These are phyloP conservation scores for Eucalyptus marginata DNA, from an alignment of 345 rosid species.

Conservation along the genomic window DNA sequence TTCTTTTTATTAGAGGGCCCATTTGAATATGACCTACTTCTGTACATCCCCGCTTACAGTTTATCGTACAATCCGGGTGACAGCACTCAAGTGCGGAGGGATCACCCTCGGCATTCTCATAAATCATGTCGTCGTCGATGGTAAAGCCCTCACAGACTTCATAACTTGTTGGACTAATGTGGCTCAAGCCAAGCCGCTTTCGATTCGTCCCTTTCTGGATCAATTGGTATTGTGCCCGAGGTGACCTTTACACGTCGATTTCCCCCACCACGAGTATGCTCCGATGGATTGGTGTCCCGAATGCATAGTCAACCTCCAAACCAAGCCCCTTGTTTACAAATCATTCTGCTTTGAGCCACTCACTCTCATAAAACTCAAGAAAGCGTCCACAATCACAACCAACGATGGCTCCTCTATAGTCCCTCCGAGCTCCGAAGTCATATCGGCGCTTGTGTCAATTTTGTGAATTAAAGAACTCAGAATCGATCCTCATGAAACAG, in stretches of 20 bases:
- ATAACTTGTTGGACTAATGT: background rate
- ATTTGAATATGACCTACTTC: too few species aligned
- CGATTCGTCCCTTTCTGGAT: background rate
- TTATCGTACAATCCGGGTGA: background rate
- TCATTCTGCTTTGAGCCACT: background rate
- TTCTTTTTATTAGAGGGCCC: too few species aligned
- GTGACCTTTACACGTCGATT: background rate
- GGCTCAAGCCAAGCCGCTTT: background rate
- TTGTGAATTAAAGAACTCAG: background rate
- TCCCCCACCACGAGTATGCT: background rate
- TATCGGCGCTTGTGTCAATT: background rate
- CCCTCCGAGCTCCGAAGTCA: background rate
- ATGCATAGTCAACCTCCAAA: too few species aligned
- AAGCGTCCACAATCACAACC: background rate
- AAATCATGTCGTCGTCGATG: background rate
- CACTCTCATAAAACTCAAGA: background rate
- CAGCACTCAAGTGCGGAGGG: background rate
- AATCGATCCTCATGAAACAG: background rate
- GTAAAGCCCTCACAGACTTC: background rate
- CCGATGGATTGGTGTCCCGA: background rate
- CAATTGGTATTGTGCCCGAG: background rate
- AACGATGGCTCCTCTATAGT: background rate
- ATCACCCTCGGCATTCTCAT: background rate
- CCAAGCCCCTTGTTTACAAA: background rate
- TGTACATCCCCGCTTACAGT: too few species aligned